Base-by-base conservation (phyloP, 768 basidiomycete genomes). In the Amanita muscaria region DNA sequence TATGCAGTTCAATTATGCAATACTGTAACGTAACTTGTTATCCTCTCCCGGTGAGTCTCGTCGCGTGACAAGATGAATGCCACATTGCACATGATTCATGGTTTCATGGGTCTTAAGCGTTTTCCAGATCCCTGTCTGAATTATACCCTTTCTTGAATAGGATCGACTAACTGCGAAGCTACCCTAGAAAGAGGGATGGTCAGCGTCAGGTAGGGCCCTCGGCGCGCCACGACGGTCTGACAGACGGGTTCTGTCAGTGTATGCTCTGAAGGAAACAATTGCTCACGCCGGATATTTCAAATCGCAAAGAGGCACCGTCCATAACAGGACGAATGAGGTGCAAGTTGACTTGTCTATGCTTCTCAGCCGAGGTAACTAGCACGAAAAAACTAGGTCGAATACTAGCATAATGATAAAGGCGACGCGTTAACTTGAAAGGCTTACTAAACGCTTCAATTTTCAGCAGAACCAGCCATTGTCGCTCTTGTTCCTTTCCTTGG, bases 281-380 rank as follows among this genome's bases (percentile, higher is more conserved):
- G 85, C 9, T 90, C 89, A 4, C 94, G 96, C 25, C 72, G 62
- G 46, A 87, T 93, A 5, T 96, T 85, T 61, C 72, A 64, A 49
- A 91, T 90, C 8, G 80, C 87, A n/a, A 91, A 85, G 56, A 92
- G 92, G 4, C 92, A 97, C 60, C 66, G 73, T 1, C 92, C 94
- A 5, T n/a, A 76, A 82, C 4, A 98, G 94, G 96, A 76, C 77
- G 11, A 64, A 74, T 37, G 31, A 38, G 11, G 18, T 25, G 22
- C 30, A n/a, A 23, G 19, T 24, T n/a, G 12, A 15, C 39, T 32
- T 32, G 35, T 14, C 34, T 27, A 33, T 21, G n/a, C n/a, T n/a
- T 33, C 30, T 21, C 42, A 21, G 30, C 29, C 22, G n/a, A n/a
- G n/a, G n/a, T n/a, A n/a, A n/a, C 16, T 18, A 22, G 19, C 21